Evolutionary conservation across 257 asterid genomes (phyloP), one percentile per base, ranked within the genome.

Genomic region (Voacanga thouarsii): DNA sequence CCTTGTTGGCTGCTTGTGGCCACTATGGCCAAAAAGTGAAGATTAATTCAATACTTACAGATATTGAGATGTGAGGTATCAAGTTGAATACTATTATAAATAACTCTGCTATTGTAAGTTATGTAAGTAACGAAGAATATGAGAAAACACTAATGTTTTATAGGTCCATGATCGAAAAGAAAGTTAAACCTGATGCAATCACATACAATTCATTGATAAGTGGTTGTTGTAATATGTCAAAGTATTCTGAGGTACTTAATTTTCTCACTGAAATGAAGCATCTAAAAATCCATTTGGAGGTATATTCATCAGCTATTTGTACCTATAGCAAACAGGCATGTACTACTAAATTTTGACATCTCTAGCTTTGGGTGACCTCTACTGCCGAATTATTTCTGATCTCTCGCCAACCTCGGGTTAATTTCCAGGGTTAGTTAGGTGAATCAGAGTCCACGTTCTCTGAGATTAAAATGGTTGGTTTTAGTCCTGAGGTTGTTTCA

Each of bases 81-180:
- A 72, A 85, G 72, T 84, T 95, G 83, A 95, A 95, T 78, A 89
- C 96, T 44, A 80, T 95, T 68, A 97, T 97, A 18, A 93, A 93
- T 80, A 95, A 93, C 75, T 90, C 99, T 30, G 99, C 94, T 61
- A 87, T 95, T 82, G 99, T 96, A 81, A 95, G 98, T 84, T 95
- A 93, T 83, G 82, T 93, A 93, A 95, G 86, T 76, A 80, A 88
- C 50, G 97, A 94, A 23, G 97, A 93, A 75, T 88, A 87, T 80
- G 94, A 90, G 56, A 86, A 88, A 82, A 97, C 94, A 74, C 74
- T 90, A 73, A 65, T 65, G 75, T 81, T 93, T 71, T 92, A 89
- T 79, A 77, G 87, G 81, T 43, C 63, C 45, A 93, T 95, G 99
- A 90, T 83, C 87, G 80, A 83, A 84, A 86, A 88, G 87, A 93